Percentiles rank a stretch among this genome's conserved stretches.
Conservation (phyloP, 163 green algal species). For the Chlamydomonas reinhardtii region DNA sequence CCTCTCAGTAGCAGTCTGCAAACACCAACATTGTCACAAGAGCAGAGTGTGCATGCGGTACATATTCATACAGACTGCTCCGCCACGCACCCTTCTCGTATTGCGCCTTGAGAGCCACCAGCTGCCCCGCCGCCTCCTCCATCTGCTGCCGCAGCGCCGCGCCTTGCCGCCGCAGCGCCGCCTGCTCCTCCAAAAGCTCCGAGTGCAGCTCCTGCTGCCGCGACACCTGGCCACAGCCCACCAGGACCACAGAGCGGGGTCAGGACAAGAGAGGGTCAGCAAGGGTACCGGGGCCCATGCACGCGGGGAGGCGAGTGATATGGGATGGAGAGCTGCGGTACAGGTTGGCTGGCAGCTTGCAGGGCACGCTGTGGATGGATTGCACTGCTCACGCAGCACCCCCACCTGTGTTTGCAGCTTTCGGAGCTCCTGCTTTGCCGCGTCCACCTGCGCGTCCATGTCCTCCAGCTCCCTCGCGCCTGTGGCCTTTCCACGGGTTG, state of each 20-base stretch:
- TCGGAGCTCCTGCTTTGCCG: slow-evolving; percentile 3
- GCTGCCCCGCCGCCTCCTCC: slow-evolving; percentile 35
- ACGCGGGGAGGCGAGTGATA: no score
- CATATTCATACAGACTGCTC: no score
- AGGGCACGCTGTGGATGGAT: no score
- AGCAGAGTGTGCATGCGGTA: no score
- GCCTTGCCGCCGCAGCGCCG: slow-evolving; percentile 29
- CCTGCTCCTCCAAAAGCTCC: slow-evolving; percentile 51
- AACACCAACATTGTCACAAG: no score
- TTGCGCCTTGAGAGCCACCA: slow-evolving; percentile 1
- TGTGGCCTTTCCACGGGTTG: background rate
- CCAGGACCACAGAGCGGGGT: no score
- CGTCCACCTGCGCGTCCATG: background rate
- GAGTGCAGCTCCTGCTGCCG: slow-evolving; percentile 35
- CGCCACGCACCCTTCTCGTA: slow-evolving; percentile 29
- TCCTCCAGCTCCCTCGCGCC: background rate
- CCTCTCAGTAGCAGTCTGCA: no score
- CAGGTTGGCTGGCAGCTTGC: background rate
- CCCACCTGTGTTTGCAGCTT: slow-evolving; percentile 36
- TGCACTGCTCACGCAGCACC: no score
- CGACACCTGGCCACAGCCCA: slow-evolving; percentile 22
- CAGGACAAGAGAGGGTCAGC: no score
- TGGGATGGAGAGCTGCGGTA: background rate
- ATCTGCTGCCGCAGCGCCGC: slow-evolving; percentile 11
- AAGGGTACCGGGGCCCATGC: no score